These are phyloP conservation scores for Microthyrium microscopicum DNA, from an alignment of 2,329 filamentous ascomycete genomes.

Conservation along the genomic window DNA sequence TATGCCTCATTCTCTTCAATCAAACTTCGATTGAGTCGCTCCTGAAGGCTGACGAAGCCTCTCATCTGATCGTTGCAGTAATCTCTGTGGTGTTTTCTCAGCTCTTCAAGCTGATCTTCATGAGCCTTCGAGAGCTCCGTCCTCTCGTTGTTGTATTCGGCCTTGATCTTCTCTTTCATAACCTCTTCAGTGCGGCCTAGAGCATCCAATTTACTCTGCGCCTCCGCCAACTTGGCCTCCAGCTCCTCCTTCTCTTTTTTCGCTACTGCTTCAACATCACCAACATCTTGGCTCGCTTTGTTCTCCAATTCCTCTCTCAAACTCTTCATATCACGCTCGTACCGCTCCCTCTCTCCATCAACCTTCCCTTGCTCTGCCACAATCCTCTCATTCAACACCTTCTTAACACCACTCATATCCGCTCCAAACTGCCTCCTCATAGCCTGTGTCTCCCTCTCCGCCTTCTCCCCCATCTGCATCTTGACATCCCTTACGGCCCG, in stretches of 20 bases:
- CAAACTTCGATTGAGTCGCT: constrained; percentile 18
- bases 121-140: constrained; percentile 13
- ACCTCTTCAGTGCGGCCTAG: background rate
- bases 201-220: constrained; percentile 7
- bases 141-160: background rate
- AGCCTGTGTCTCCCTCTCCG: no score
- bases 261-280: constrained; percentile 24
- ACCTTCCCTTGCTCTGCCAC: no score
- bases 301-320: background rate
- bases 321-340: no score
- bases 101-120: constrained; percentile 9
- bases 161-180: constrained; percentile 3
- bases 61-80: constrained; percentile 21
- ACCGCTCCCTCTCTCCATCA: no score
- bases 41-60: constrained; percentile 25
- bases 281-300: constrained; percentile 22
- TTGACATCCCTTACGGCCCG: constrained; percentile 22
- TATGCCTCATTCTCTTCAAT: constrained; percentile 16
- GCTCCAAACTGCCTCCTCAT: no score
- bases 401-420: constrained; percentile 16
- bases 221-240: constrained; percentile 24
- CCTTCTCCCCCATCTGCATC: constrained; percentile 9
- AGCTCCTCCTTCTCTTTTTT: constrained; percentile 18
- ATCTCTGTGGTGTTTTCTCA: constrained; percentile 21
- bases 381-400: no score